These are phyloP conservation scores for Eucalyptus sp. DNA, from an alignment of 345 rosid species.

Conservation along the genomic window DNA sequence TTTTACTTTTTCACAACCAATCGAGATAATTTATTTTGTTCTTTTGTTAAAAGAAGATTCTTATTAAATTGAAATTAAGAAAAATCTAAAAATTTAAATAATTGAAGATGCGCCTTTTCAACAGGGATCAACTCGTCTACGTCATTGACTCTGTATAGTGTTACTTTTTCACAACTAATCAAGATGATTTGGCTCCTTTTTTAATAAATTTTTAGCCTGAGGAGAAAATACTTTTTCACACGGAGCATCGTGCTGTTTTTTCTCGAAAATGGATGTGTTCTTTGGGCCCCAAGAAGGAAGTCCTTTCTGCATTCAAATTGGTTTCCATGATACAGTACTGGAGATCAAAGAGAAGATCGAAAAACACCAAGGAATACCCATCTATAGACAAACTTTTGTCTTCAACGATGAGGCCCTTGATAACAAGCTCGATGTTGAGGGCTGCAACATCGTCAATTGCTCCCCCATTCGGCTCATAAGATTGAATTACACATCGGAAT, in stretches of 20 bases:
- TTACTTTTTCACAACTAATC: too few species aligned
- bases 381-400: slow-evolving; percentile 9
- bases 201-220: too few species aligned
- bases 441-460: slow-evolving; percentile 5
- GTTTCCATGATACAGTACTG: slow-evolving; percentile 8
- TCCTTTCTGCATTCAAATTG: slow-evolving; percentile 17
- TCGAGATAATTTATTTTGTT: too few species aligned
- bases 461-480: slow-evolving; percentile 12
- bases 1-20: too few species aligned
- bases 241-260: not conserved
- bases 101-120: too few species aligned
- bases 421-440: slow-evolving; percentile 2
- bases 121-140: too few species aligned
- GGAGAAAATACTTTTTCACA: too few species aligned
- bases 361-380: slow-evolving; percentile 3
- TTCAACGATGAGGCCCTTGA: slow-evolving; percentile 13
- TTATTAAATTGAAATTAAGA: too few species aligned
- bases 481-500: slow-evolving; percentile 14
- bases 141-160: too few species aligned
- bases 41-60: too few species aligned
- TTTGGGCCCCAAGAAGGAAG: slow-evolving; percentile 3
- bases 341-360: slow-evolving; percentile 18
- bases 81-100: too few species aligned
- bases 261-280: slow-evolving; percentile 11
- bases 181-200: too few species aligned